Evolutionary conservation across 352 stramenopile genomes (phyloP).

Genomic region (Phytophthora citrophthora): DNA sequence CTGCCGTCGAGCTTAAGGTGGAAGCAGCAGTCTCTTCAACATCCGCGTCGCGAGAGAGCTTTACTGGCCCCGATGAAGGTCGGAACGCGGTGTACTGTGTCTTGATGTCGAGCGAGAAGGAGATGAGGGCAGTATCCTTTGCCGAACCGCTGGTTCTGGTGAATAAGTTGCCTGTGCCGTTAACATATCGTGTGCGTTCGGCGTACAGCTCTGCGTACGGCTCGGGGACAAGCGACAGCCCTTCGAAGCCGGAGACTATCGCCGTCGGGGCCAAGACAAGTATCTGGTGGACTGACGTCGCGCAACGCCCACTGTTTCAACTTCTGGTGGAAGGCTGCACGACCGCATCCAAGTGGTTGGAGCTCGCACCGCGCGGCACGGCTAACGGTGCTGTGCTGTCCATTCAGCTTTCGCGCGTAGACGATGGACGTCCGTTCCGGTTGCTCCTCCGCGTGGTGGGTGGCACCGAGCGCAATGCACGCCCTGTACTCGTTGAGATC

Average conservation of each 20-base stretch:
- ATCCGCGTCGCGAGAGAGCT: slow-evolving; percentile 27
- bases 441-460: slow-evolving; percentile 67
- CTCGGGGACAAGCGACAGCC: slow-evolving; percentile 35
- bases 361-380: slow-evolving; percentile 54
- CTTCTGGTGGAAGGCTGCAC: slow-evolving; percentile 71
- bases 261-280: slow-evolving; percentile 66
- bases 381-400: slow-evolving; percentile 64
- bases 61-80: slow-evolving; percentile 21
- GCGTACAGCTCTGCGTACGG: slow-evolving; percentile 43
- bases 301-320: slow-evolving; percentile 73
- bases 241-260: slow-evolving; percentile 44
- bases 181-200: slow-evolving; percentile 64
- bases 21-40: slow-evolving; percentile 53
- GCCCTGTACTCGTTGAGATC: slow-evolving; percentile 41
- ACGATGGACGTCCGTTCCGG: slow-evolving; percentile 71
- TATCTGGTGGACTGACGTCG: slow-evolving; percentile 78
- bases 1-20: slow-evolving; percentile 63
- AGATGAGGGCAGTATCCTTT: slow-evolving; percentile 67
- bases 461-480: slow-evolving; percentile 25
- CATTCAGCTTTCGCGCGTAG: slow-evolving; percentile 57
- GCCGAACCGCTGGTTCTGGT: slow-evolving; percentile 76
- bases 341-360: slow-evolving; percentile 68
- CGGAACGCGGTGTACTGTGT: slow-evolving; percentile 73
- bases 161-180: slow-evolving; percentile 79
- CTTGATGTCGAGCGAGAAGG: slow-evolving; percentile 66